phyloP scores from a whole-genome alignment of 805 yeast species.

The Grigorovia jiainica region DNA sequence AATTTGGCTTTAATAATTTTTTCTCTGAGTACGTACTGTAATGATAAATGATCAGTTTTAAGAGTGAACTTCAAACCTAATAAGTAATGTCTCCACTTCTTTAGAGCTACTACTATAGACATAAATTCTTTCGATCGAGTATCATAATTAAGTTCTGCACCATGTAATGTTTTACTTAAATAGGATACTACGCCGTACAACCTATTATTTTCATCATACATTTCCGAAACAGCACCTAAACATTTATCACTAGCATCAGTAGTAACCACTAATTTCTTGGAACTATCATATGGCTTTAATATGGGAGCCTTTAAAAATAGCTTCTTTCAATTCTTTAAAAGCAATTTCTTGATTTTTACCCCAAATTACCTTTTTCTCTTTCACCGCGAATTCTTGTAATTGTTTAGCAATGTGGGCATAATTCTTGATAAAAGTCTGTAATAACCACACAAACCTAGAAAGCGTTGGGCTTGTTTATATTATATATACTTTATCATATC shows the following conservation, averaged over 20 bases:
- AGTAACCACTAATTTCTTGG: not conserved
- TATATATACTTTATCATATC: too few species aligned
- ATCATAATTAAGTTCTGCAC: not conserved
- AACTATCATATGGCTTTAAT: not conserved
- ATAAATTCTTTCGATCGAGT: slow-evolving; percentile 1
- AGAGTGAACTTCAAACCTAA: not conserved
- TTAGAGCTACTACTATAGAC: not conserved
- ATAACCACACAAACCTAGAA: not conserved
- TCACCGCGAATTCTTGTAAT: not conserved
- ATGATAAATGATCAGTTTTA: slow-evolving; percentile 2
- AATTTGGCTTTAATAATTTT: not conserved
- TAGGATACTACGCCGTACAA: not conserved
- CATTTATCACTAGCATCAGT: slow-evolving; percentile 1
- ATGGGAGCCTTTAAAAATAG: not conserved
- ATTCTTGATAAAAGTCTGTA: not conserved
- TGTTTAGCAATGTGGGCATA: not conserved
- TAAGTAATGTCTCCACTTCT: slow-evolving; percentile 2
- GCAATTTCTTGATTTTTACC: not conserved
- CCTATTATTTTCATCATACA: not conserved
- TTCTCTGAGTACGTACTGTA: not conserved
- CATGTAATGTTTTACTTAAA: not conserved
- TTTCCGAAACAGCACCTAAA: not conserved
- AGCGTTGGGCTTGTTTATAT: not conserved
- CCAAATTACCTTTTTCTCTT: not conserved
- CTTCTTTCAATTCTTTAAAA: not conserved